Evolutionary conservation across 257 asterid species (phyloP).

Genomic region (Ophiorrhiza pumila): DNA sequence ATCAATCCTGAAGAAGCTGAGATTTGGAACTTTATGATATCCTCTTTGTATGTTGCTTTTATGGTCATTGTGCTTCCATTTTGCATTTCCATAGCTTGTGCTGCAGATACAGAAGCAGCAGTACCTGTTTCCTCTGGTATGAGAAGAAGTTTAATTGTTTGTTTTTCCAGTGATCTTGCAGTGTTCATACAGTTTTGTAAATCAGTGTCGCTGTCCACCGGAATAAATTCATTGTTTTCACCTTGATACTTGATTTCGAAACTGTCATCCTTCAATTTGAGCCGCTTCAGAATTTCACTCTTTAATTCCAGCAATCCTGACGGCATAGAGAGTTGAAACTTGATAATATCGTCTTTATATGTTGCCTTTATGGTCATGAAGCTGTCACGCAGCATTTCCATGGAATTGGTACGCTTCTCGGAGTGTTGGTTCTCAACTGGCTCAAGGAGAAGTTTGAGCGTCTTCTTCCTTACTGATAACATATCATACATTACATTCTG

Average conservation of each 20-base stretch:
- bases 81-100: background rate
- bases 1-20: slow-evolving; percentile 16
- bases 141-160: background rate
- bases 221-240: background rate
- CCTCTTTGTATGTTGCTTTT: slow-evolving; percentile 15
- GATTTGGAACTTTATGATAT: slow-evolving; percentile 24
- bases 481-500: background rate
- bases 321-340: background rate
- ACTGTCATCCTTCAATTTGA: background rate
- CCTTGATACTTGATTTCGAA: background rate
- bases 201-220: background rate
- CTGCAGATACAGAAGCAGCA: background rate
- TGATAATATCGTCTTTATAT: background rate
- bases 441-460: background rate
- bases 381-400: background rate
- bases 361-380: background rate
- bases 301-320: background rate
- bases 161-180: background rate
- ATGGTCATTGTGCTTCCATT: slow-evolving; percentile 4
- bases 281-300: background rate
- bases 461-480: background rate
- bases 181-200: background rate
- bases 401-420: background rate
- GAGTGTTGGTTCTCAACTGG: background rate
- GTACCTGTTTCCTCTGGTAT: background rate